These are phyloP conservation scores for Yamadazyma atmosphaerica DNA, from an alignment of 1,139 yeast genomes.

Conservation along the genomic window DNA sequence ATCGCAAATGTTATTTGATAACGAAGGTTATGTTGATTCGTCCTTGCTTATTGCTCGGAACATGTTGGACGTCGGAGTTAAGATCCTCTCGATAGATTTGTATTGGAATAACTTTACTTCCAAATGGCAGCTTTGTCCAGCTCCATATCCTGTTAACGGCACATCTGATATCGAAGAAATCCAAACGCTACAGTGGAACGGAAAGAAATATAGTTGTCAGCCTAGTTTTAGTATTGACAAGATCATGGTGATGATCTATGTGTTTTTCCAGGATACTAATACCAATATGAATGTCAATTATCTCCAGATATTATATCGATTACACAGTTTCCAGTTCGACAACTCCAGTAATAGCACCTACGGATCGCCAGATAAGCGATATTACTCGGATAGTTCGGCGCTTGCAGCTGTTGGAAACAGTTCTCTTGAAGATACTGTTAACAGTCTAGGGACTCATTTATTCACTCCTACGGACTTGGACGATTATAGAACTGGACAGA, in stretches of 20 bases:
- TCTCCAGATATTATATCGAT: slow-evolving; percentile 47
- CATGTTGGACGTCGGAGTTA: slow-evolving; percentile 52
- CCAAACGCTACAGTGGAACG: slow-evolving; percentile 30
- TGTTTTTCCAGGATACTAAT: slow-evolving; percentile 49
- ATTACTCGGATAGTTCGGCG: slow-evolving; percentile 6
- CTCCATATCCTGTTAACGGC: slow-evolving; percentile 34
- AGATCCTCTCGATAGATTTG: slow-evolving; percentile 57
- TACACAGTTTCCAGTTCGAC: slow-evolving; percentile 32
- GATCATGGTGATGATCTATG: slow-evolving; percentile 35
- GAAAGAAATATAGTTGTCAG: slow-evolving; percentile 36
- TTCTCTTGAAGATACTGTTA: slow-evolving; percentile 26
- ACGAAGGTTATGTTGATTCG: slow-evolving; percentile 47
- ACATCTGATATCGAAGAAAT: slow-evolving; percentile 17
- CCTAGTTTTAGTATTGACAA: slow-evolving; percentile 41
- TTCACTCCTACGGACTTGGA: slow-evolving; percentile 29
- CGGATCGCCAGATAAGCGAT: slow-evolving; percentile 6
- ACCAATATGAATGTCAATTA: slow-evolving; percentile 56
- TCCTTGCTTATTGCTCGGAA: slow-evolving; percentile 38
- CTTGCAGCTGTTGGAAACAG: slow-evolving; percentile 26
- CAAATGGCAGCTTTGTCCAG: slow-evolving; percentile 75
- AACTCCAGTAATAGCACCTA: slow-evolving; percentile 8
- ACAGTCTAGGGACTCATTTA: slow-evolving; percentile 19
- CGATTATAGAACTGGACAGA: slow-evolving; percentile 5
- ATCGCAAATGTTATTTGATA: slow-evolving; percentile 48
- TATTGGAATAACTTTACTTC: slow-evolving; percentile 58